phyloP scores from a whole-genome alignment of 306 rosid genomes.

The Castanea sativa region DNA sequence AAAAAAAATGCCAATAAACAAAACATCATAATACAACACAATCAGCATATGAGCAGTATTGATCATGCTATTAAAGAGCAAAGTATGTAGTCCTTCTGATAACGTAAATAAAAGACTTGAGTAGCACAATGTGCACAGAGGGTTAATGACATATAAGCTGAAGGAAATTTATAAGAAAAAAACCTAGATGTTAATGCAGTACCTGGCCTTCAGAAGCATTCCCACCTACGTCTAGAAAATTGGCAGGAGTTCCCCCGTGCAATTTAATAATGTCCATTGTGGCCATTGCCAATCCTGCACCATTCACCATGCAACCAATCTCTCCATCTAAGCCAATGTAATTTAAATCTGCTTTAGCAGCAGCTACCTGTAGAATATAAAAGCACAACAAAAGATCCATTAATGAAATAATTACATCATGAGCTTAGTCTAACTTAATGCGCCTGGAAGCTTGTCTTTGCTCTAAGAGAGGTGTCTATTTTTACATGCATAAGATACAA shows the following conservation, averaged over 20 bases:
- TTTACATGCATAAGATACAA: neutral
- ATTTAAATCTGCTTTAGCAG: conserved; percentile 94
- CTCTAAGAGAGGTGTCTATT: neutral
- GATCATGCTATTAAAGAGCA: neutral
- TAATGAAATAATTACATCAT: neutral
- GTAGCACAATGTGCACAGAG: neutral
- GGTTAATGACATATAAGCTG: conserved; percentile 5
- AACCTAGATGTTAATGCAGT: conserved; percentile 22
- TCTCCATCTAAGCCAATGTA: conserved; percentile 98
- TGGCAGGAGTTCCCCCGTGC: conserved; percentile 99
- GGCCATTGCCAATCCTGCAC: conserved; percentile 99
- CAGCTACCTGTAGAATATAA: conserved; percentile 65
- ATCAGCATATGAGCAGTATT: neutral
- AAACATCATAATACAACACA: neutral
- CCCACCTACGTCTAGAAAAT: conserved; percentile 96
- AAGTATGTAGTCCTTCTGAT: neutral
- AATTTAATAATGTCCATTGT: conserved; percentile 97
- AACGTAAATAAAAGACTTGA: neutral
- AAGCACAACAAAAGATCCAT: conserved; percentile 14
- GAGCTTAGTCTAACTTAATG: neutral
- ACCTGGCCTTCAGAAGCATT: conserved; percentile 99
- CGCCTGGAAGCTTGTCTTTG: neutral
- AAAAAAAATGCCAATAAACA: no score
- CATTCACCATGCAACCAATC: conserved; percentile 99
- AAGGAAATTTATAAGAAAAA: conserved; percentile 6